phyloP scores from a whole-genome alignment of 225 moss, liverwort and hornwort genomes.

The Straminergon stramineum region DNA sequence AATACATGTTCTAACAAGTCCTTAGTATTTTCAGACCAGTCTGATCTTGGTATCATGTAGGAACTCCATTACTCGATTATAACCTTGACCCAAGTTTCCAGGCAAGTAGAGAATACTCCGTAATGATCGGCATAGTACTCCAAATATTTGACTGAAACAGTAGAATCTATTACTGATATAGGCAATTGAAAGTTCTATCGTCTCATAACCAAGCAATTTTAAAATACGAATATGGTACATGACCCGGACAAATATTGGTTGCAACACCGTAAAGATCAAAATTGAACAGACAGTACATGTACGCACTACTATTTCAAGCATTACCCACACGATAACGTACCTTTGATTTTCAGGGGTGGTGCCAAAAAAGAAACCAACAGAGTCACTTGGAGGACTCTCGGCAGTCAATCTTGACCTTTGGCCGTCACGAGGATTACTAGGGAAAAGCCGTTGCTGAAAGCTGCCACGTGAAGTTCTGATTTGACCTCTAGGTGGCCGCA shows the following conservation, averaged over 20 bases:
- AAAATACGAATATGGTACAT: background rate
- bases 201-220: background rate
- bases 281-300: background rate
- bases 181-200: background rate
- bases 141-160: background rate
- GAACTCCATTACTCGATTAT: background rate
- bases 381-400: constrained; percentile 96
- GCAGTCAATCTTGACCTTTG: constrained; percentile 52
- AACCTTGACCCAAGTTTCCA: background rate
- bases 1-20: background rate
- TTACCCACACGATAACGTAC: constrained; percentile 11
- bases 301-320: background rate
- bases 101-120: background rate
- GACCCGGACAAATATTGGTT: background rate
- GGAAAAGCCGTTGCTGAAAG: constrained; percentile 79
- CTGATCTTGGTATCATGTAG: background rate
- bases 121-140: background rate
- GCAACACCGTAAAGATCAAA: background rate
- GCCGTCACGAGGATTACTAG: constrained; percentile 66
- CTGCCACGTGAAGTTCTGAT: constrained; percentile 15
- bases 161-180: background rate
- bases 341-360: constrained; percentile 86
- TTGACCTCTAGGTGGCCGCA: constrained; percentile 67
- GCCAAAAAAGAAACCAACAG: constrained; percentile 95
- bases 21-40: background rate